Percentiles rank a stretch among this genome's conserved stretches.
phyloP scores from a whole-genome alignment of 2,329 filamentous ascomycete genomes.

The Aureobasidium vineae region DNA sequence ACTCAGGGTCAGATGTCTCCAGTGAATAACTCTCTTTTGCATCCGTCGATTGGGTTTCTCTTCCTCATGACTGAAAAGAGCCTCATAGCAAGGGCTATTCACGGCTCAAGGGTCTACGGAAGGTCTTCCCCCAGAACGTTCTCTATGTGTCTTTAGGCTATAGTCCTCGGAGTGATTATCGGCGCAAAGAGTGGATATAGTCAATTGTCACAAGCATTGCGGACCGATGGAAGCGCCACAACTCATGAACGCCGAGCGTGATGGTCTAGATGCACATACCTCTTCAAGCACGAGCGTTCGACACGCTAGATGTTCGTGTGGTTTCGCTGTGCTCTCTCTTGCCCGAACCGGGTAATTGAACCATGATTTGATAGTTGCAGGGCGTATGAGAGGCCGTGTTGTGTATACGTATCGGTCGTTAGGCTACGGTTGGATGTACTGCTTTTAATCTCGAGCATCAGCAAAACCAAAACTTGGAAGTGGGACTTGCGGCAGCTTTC shows the following conservation, averaged over 20 bases:
- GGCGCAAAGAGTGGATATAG: background rate
- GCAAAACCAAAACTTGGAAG: background rate
- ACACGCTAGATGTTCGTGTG: background rate
- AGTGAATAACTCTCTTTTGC: background rate
- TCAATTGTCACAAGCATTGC: background rate
- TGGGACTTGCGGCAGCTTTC: background rate
- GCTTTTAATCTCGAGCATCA: background rate
- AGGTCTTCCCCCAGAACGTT: background rate
- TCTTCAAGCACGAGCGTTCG: background rate
- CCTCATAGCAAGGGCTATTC: background rate
- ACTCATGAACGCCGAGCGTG: background rate
- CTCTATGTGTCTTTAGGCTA: background rate
- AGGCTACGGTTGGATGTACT: background rate
- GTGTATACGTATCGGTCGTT: background rate
- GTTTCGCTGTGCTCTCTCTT: background rate
- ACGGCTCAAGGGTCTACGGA: background rate
- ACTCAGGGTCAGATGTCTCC: no score
- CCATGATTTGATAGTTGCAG: background rate
- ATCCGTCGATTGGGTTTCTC: background rate
- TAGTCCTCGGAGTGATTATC: background rate
- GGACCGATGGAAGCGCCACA: background rate
- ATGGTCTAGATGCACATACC: background rate
- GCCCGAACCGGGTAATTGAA: background rate
- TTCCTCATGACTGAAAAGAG: background rate
- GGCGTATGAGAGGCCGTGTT: background rate